Base-by-base conservation (phyloP, 169 alveolate species). In the Cryptosporidium canis region DNA sequence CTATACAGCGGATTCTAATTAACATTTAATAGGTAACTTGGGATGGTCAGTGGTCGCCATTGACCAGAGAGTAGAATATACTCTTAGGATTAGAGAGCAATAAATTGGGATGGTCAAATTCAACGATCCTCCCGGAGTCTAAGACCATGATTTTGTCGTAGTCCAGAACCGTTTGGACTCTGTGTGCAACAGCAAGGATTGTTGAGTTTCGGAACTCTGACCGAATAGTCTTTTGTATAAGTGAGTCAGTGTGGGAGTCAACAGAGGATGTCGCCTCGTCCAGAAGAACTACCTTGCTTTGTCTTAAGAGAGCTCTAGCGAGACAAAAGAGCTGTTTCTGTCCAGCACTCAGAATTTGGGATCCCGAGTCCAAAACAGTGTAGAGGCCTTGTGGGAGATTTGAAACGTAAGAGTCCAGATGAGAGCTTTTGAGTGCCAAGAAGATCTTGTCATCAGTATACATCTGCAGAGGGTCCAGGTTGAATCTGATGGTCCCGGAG, bases 251-350 rank as follows among this genome's bases (percentile, higher is more conserved):
- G 65, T 83, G 67, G 66, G 92, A 65, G 66, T 94, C 97, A 33
- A 94, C 93, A 29, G 94, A 93, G 29, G 96, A 91, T 27, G 97
- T 94, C 24, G 96, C 96, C 91, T 94, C 97, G 72, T 94, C 97
- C 44, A 93, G 55, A 14, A 94, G 91, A 58, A 94, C 91, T 66
- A 95, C 94, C 64, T 90, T 93, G 37, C 92, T 93, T 56, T 90
- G 90, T 53, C 94, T 90, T 18, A 95, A 91, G 67, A 95, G 47
- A 29, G 92, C 92, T 90, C 98, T 93, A 0, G 96, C 96, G 29
- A 96, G 83, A 66, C 98, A 96, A n/a, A 96, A 83, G 37, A 95
- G 92, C 85, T 96, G 95, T 47, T 94, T 93, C 90, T 96, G 93
- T 0, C 98, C 98, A 53, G 91, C 91, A 45, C 96, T 92, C 66